Percentiles rank a stretch among this genome's conserved stretches.
These are phyloP conservation scores for Xylaria scruposa DNA, from an alignment of 495 filamentous ascomycete species.

Conservation along the genomic window DNA sequence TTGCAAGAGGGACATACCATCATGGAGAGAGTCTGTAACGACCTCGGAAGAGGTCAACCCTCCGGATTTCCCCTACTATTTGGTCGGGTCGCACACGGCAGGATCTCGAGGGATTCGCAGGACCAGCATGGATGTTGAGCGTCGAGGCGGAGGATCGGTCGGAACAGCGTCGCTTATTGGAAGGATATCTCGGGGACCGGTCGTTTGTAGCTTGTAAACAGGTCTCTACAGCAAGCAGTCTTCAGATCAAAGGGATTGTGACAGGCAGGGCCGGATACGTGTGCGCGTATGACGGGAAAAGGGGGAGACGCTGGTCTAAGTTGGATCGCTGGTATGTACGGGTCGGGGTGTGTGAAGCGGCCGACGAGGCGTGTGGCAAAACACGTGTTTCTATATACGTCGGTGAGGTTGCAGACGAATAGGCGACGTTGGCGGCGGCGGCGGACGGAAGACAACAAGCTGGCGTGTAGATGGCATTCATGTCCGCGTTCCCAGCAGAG, in stretches of 20 bases:
- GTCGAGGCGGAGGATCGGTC: conserved; percentile 19
- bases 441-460: conserved; percentile 1
- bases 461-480: conserved; percentile 9
- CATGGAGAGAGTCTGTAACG: conserved; percentile 41
- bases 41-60: conserved; percentile 49
- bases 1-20: conserved; percentile 40
- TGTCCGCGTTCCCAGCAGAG: neutral
- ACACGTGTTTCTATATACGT: neutral
- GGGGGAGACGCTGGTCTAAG: neutral
- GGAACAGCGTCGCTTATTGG: conserved; percentile 17
- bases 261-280: neutral
- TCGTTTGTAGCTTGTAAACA: neutral
- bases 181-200: neutral
- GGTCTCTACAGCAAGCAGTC: neutral
- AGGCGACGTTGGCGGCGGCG: conserved; percentile 5
- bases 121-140: conserved; percentile 48
- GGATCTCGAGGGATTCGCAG: conserved; percentile 37
- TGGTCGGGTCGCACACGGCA: conserved; percentile 42
- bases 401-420: conserved; percentile 11
- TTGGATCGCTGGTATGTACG: conserved; percentile 15
- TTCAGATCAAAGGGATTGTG: neutral
- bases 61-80: conserved; percentile 42
- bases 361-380: conserved; percentile 1
- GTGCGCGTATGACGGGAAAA: conserved; percentile 1
- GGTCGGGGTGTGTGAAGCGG: neutral